Base-by-base conservation (phyloP, 768 basidiomycete species). In the Suillus ampliporus region DNA sequence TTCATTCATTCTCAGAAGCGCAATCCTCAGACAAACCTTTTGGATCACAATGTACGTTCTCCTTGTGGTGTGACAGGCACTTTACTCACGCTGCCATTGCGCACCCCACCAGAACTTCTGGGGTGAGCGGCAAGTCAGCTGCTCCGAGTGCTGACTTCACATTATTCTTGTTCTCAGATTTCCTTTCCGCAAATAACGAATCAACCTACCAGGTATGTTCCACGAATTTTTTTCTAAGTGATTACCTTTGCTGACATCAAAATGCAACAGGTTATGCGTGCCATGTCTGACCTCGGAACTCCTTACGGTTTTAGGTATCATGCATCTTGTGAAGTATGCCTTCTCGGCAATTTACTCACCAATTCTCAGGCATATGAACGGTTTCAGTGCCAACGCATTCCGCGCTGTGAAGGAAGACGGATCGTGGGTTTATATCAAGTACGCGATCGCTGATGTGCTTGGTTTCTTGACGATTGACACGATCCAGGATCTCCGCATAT, bases 231-330 rank as follows among this genome's bases (percentile, higher is more conserved):
- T 37, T 34, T 11, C 34, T 14, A 38, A 9, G 5, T 10, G 5
- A 37, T 46, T 2, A 28, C 3, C 17, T 54, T 26, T 51, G 26
- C 60, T 65, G 15, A 64, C 41, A 23, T 41, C 7, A 7, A 28
- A 5, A 17, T 44, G 34, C n/a, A 60, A 34, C 68, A 78, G 76
- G 74, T 78, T 31, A 78, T 83, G 78, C 83, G 84, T 72, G 71
- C 80, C 37, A 72, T 87, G 64, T 82, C 83, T 9, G 86, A 88
- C 69, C 80, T 84, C 63, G 79, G 83, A n/a, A 85, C 86, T 59
- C 85, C 85, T 65, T 81, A 75, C 78, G 84, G 73, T 71, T 76
- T 75, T 61, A 54, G 60, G 60, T 78, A 68, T 73, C 43, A 67
- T 67, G 26, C 9, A 68, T 31, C 26, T 23, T 14, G 47, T 65